Conservation (phyloP, 805 yeast species). For the Schwanniomyces polymorphus region DNA sequence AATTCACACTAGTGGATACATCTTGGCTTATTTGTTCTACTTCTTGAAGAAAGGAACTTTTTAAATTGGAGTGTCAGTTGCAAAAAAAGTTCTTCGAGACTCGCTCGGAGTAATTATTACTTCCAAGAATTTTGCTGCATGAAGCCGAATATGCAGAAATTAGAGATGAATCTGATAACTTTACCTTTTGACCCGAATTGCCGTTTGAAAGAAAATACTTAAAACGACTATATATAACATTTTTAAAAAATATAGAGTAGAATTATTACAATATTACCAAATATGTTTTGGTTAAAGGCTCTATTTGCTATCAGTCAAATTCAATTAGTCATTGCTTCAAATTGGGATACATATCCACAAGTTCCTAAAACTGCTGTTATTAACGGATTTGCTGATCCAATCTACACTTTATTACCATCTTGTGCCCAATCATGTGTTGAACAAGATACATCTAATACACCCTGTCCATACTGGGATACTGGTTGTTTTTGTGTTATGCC, state of each 20-base stretch:
- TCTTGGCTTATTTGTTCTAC: no score
- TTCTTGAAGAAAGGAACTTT: no score
- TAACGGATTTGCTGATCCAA: constrained; percentile 51
- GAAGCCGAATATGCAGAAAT: not conserved
- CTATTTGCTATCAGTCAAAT: not conserved
- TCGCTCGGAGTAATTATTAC: not conserved
- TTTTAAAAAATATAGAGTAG: no score
- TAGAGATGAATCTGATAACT: not conserved
- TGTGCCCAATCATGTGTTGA: constrained; percentile 46
- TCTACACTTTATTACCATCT: constrained; percentile 33
- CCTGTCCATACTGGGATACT: constrained; percentile 55
- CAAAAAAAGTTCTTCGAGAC: not conserved
- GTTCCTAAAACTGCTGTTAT: constrained; percentile 48
- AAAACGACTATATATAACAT: not conserved
- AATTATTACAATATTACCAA: not conserved
- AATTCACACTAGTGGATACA: no score
- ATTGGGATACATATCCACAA: constrained; percentile 45
- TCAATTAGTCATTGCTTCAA: constrained; percentile 18
- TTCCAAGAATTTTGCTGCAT: not conserved
- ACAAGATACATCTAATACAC: constrained; percentile 38
- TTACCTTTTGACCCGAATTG: not conserved
- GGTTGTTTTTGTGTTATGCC: constrained; percentile 53
- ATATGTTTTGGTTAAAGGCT: not conserved
- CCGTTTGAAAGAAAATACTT: not conserved
- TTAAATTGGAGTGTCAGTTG: no score